Base-by-base conservation (phyloP, 768 basidiomycete genomes). In the Boletus insuetus region DNA sequence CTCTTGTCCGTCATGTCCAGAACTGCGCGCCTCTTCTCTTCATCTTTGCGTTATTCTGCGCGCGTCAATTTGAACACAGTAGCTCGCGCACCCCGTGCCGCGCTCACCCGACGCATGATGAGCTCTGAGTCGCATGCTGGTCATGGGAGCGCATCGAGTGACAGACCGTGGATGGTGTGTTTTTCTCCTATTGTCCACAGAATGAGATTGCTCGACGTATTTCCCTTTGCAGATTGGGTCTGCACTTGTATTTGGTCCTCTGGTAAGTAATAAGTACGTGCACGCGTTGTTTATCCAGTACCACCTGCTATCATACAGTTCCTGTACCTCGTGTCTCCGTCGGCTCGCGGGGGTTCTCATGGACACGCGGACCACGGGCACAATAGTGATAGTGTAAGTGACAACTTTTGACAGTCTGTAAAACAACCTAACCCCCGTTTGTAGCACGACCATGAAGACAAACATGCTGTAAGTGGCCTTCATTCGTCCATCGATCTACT, bases 81-180 rank as follows among this genome's bases (percentile, higher is more conserved):
- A 32, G 34, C 55, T 20, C 60, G 58, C 38, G 52, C 64, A 44
- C 35, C 58, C 16, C 63, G 62, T 39, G 16, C 51, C 49, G 44
- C 53, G 24, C 40, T 58, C 49, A 45, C 62, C 49, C 63, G 59
- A 42, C 71, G 70, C 29, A 61, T 49, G 58, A 62, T 65, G 62
- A 68, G 64, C 31, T 68, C 70, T 16, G 60, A 52, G 49, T 59
- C 63, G 37, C 61, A 67, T 60, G 47, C 58, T 29, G 12, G 54
- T 43, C 69, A 68, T 38, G 48, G 51, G 11, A 51, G 56, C 20
- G 13, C 58, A 19, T 46, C 62, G 4, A 64, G 45, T 35, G 70
- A 71, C 46, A 64, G 37, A 14, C 58, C 60, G 13, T 71, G 70
- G 70, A 71, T 72, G 14, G 70, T 71, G 34, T 34, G 71, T 63